These are phyloP conservation scores for Priceomyces fermenticarens DNA, from an alignment of 805 yeast species.

Conservation along the genomic window DNA sequence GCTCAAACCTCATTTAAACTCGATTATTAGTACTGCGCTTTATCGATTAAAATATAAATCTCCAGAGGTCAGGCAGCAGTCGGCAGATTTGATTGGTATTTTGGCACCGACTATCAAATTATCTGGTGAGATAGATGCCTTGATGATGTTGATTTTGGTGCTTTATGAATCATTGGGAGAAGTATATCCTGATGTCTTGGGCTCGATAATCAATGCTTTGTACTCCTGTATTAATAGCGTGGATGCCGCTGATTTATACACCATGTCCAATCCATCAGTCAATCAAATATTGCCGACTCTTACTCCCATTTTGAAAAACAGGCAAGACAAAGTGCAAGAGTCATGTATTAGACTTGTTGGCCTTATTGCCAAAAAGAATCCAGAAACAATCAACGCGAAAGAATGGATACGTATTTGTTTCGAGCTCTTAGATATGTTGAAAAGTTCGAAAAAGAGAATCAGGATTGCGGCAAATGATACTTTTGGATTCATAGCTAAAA, in stretches of 20 bases:
- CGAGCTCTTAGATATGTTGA: slow-evolving; percentile 84
- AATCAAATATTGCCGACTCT: slow-evolving; percentile 80
- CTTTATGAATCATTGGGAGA: slow-evolving; percentile 92
- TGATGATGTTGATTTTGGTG: slow-evolving; percentile 69
- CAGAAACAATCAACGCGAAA: slow-evolving; percentile 80
- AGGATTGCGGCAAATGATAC: slow-evolving; percentile 85
- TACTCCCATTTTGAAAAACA: slow-evolving; percentile 86
- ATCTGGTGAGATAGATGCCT: slow-evolving; percentile 55
- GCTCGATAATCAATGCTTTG: slow-evolving; percentile 76
- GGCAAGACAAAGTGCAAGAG: slow-evolving; percentile 89
- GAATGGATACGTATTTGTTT: slow-evolving; percentile 98
- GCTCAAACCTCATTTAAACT: slow-evolving; percentile 66
- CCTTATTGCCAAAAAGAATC: slow-evolving; percentile 71
- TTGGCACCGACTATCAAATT: slow-evolving; percentile 63
- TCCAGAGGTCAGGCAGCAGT: slow-evolving; percentile 74
- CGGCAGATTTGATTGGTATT: slow-evolving; percentile 71
- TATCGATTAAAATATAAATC: slow-evolving; percentile 70
- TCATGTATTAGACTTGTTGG: slow-evolving; percentile 78
- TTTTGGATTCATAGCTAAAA: slow-evolving; percentile 86
- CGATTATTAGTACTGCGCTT: slow-evolving; percentile 68
- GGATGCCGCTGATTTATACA: slow-evolving; percentile 56
- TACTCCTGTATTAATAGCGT: slow-evolving; percentile 57
- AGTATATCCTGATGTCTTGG: slow-evolving; percentile 89
- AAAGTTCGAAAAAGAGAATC: slow-evolving; percentile 72
- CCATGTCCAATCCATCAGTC: slow-evolving; percentile 62